Conservation (phyloP, 306 rosid species). For the Casuarina cunninghamiana region DNA sequence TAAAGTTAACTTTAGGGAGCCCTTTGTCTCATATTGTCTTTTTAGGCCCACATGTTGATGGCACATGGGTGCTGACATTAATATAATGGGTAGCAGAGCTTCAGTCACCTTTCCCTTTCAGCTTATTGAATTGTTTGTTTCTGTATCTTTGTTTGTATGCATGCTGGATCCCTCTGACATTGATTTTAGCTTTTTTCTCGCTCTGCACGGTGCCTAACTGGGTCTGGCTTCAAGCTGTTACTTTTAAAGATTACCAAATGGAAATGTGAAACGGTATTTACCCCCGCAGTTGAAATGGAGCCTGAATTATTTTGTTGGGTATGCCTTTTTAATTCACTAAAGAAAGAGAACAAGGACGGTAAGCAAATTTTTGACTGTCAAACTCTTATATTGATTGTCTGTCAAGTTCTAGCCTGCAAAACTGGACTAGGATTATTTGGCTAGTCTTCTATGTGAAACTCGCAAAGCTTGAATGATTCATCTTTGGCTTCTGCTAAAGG, state of each 20-base stretch:
- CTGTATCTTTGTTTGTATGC: conserved; percentile 29
- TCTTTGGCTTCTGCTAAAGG: not conserved
- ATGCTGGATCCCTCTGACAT: conserved; percentile 29
- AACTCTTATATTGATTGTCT: not conserved
- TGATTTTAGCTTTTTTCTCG: not conserved
- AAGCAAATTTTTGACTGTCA: no score
- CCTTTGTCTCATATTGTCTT: conserved; percentile 32
- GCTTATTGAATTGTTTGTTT: conserved; percentile 38
- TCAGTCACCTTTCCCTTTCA: conserved; percentile 32
- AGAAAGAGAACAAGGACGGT: not conserved
- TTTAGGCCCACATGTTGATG: conserved; percentile 42
- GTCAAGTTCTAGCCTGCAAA: not conserved
- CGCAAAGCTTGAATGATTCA: not conserved
- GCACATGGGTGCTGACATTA: conserved; percentile 58
- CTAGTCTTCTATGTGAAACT: not conserved
- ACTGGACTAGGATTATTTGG: not conserved
- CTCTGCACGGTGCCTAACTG: not conserved
- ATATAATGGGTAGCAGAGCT: conserved; percentile 20
- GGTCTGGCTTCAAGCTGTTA: not conserved
- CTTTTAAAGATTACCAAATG: not conserved
- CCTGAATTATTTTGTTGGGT: not conserved
- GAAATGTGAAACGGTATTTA: not conserved
- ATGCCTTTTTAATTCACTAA: not conserved
- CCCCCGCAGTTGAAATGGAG: not conserved
- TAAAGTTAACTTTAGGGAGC: conserved; percentile 25